Conservation (phyloP, 805 yeast species). For the Candida maris region DNA sequence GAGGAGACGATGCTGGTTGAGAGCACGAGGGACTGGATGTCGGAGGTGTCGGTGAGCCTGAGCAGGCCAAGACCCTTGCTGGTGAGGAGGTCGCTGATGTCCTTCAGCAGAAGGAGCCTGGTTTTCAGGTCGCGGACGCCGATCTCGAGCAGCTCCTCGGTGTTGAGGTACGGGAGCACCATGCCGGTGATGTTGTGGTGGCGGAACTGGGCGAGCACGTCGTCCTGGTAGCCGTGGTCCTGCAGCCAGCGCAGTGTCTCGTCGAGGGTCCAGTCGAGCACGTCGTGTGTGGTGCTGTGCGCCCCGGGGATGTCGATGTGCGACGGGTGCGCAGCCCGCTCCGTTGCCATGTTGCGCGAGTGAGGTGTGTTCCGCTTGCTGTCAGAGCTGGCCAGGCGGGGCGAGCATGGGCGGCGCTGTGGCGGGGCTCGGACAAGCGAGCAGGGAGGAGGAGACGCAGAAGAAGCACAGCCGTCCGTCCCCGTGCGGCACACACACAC, state of each 20-base stretch:
- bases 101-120: slow-evolving; percentile 57
- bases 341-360: too few species aligned
- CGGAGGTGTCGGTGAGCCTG: slow-evolving; percentile 20
- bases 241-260: slow-evolving; percentile 31
- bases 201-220: slow-evolving; percentile 36
- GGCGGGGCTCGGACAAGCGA: too few species aligned
- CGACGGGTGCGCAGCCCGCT: too few species aligned
- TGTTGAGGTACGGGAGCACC: slow-evolving; percentile 61
- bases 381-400: too few species aligned
- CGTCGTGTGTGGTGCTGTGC: too few species aligned
- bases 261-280: slow-evolving; percentile 30
- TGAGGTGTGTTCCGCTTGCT: too few species aligned
- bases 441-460: too few species aligned
- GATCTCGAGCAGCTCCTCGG: slow-evolving; percentile 70
- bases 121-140: slow-evolving; percentile 54
- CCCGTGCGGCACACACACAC: too few species aligned
- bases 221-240: slow-evolving; percentile 20
- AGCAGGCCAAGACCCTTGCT: slow-evolving; percentile 26
- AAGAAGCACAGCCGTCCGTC: too few species aligned
- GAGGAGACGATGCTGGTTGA: slow-evolving; percentile 23
- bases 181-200: slow-evolving; percentile 70
- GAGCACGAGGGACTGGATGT: slow-evolving; percentile 23
- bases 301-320: too few species aligned
- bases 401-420: too few species aligned
- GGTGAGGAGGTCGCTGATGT: slow-evolving; percentile 51